These are phyloP conservation scores for Solanum verrucosum DNA, from an alignment of 257 asterid genomes.

Conservation along the genomic window DNA sequence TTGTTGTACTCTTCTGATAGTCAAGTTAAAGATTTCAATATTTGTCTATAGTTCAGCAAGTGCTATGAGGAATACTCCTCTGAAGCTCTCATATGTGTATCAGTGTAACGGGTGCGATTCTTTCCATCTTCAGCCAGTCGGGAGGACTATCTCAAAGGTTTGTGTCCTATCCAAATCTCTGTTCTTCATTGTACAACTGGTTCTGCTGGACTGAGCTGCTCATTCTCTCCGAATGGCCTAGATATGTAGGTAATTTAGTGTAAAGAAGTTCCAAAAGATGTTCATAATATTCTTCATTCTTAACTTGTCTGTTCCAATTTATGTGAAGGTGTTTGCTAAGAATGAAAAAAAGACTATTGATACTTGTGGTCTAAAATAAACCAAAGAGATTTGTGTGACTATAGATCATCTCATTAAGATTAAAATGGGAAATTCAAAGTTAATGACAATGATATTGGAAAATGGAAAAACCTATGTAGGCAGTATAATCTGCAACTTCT, in stretches of 20 bases:
- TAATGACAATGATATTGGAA: not conserved
- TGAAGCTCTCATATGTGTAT: constrained; percentile 85
- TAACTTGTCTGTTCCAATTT: not conserved
- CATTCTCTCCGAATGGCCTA: not conserved
- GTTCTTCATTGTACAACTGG: not conserved
- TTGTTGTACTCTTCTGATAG: not conserved
- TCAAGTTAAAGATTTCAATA: not conserved
- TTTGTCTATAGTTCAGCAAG: constrained; percentile 72
- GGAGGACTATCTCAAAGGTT: constrained; percentile 81
- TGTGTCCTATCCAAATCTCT: not conserved
- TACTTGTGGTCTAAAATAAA: too few relatives aligned
- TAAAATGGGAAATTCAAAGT: too few relatives aligned
- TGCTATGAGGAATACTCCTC: constrained; percentile 87
- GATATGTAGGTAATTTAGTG: not conserved
- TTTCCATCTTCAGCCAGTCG: constrained; percentile 90
- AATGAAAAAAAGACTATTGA: not conserved
- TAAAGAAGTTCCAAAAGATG: not conserved
- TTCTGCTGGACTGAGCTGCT: not conserved
- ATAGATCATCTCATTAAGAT: too few relatives aligned
- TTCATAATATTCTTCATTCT: not conserved
- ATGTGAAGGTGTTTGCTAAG: not conserved
- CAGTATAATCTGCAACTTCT: not conserved
- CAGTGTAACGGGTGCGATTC: constrained; percentile 96
- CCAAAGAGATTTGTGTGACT: too few relatives aligned
- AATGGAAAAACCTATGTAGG: not conserved